A percentile compares a stretch with the other conserved stretches of the same genome.
Conservation (phyloP, 257 asterid genomes). For the Fraxinus americana region DNA sequence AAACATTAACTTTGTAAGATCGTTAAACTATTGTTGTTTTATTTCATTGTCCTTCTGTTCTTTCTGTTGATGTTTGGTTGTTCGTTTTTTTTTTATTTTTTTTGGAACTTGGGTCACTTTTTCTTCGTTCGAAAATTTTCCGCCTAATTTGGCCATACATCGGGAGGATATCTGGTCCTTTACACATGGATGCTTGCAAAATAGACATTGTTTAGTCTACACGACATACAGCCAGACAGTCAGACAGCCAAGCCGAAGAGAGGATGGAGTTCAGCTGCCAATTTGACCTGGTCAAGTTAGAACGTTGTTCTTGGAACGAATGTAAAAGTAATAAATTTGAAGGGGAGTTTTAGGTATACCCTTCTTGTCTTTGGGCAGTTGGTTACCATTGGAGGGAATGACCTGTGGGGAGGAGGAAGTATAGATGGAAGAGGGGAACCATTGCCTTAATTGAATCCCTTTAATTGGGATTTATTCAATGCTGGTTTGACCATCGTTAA, state of each 20-base stretch:
- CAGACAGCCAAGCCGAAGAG: no score
- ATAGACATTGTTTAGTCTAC: neutral
- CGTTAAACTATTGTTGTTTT: neutral
- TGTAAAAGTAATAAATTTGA: neutral
- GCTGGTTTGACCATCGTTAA: neutral
- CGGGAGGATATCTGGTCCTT: neutral
- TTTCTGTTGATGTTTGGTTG: conserved; percentile 1
- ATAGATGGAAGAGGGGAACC: neutral
- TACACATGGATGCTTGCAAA: neutral
- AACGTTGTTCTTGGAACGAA: neutral
- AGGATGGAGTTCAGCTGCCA: neutral
- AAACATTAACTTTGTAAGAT: conserved; percentile 19
- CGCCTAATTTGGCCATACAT: neutral
- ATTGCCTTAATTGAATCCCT: neutral
- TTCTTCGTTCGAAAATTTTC: neutral
- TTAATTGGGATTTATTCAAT: neutral
- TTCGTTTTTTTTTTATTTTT: neutral
- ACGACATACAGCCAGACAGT: no score
- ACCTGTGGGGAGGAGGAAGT: neutral
- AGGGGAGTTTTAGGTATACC: neutral
- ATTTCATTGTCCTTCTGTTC: neutral
- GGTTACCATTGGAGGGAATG: neutral
- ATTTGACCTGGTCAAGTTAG: neutral
- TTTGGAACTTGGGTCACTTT: neutral
- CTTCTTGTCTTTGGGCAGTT: neutral